Evolutionary conservation across 73 alveolate genomes (phyloP).

Genomic region (Stentor coeruleus): DNA sequence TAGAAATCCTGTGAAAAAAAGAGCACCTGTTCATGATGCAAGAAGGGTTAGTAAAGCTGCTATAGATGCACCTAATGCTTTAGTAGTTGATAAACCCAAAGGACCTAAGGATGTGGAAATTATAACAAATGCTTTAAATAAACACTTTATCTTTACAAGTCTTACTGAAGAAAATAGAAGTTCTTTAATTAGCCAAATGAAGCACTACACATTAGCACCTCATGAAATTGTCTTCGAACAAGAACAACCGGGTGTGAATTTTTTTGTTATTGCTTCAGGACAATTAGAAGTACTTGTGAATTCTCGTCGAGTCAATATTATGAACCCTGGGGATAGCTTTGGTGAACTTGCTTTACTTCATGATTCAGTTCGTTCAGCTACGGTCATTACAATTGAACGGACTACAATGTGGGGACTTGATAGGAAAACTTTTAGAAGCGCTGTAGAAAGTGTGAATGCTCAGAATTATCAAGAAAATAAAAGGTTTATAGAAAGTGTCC

Average conservation of each 20-base stretch:
- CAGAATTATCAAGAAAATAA: constrained; percentile 11
- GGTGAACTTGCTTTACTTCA: constrained; percentile 2
- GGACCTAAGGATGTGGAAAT: background rate
- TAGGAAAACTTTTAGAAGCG: background rate
- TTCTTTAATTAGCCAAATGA: background rate
- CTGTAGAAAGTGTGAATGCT: background rate
- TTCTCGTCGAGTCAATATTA: background rate
- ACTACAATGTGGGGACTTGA: constrained; percentile 25
- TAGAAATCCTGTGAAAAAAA: background rate
- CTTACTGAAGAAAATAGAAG: background rate
- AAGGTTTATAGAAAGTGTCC: constrained; percentile 11
- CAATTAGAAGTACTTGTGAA: background rate
- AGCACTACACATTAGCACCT: background rate
- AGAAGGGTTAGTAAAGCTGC: background rate
- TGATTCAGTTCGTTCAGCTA: background rate
- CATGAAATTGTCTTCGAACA: constrained; percentile 5
- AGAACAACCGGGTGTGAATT: constrained; percentile 8
- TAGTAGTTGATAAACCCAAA: background rate
- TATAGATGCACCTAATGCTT: background rate
- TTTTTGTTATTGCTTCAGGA: constrained; percentile 14
- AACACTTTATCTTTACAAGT: background rate
- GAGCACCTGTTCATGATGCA: background rate
- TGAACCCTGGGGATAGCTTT: constrained; percentile 1
- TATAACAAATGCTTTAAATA: background rate
- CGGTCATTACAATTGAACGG: background rate